Evolutionary conservation across 176 grass and related monocot species (phyloP).

Genomic region (Cocos nucifera): DNA sequence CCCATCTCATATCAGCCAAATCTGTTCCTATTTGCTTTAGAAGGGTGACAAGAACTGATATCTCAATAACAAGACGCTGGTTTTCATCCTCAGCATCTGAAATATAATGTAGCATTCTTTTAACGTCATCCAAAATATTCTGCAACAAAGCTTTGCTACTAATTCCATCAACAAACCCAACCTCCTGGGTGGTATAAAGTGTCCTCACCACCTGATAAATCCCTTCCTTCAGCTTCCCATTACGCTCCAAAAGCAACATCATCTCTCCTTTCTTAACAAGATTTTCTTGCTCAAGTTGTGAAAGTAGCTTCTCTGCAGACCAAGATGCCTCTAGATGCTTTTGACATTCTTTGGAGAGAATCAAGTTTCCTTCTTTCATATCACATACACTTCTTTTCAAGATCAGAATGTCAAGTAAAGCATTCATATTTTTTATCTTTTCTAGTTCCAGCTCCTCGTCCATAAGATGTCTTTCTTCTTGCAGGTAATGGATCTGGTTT

Average conservation of each 20-base stretch:
- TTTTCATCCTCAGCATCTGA: conserved; percentile 52
- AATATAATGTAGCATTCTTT: conserved; percentile 45
- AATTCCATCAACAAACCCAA: conserved; percentile 37
- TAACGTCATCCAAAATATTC: conserved; percentile 36
- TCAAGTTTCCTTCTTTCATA: neutral
- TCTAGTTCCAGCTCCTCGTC: conserved; percentile 46
- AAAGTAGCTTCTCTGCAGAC: conserved; percentile 42
- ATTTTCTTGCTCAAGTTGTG: conserved; percentile 48
- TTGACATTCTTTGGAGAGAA: neutral
- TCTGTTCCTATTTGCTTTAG: conserved; percentile 57
- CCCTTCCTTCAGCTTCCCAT: conserved; percentile 47
- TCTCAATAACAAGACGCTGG: conserved; percentile 41
- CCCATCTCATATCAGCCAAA: conserved; percentile 41
- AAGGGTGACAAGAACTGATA: conserved; percentile 48
- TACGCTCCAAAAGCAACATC: conserved; percentile 36
- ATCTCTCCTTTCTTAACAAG: conserved; percentile 31
- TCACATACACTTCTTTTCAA: conserved; percentile 26
- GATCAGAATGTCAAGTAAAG: conserved; percentile 43
- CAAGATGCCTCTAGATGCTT: conserved; percentile 38
- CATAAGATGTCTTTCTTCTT: conserved; percentile 32
- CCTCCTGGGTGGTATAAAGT: conserved; percentile 44
- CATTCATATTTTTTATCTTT: conserved; percentile 36
- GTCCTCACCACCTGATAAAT: conserved; percentile 49
- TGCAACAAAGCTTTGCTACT: conserved; percentile 48
- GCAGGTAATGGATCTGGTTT: conserved; percentile 43